Base-by-base conservation (phyloP, 2,329 filamentous ascomycete genomes). In the Dothiorella sarmentorum region DNA sequence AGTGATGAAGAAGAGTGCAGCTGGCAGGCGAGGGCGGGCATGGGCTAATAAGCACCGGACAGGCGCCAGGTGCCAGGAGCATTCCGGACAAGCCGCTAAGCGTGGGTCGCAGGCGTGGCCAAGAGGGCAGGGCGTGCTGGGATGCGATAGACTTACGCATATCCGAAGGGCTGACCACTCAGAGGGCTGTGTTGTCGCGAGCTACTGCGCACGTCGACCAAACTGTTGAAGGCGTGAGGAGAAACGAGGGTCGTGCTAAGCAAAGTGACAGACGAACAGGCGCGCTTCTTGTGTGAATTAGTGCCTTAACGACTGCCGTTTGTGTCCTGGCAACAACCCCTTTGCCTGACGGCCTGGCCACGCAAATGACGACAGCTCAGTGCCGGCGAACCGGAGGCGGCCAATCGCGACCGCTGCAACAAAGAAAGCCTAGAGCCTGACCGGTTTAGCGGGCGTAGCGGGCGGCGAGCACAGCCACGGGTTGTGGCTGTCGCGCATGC, bases 1-100 rank as follows among this genome's bases (percentile, higher is more conserved):
- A 55, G 42, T 55, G 55, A n/a, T n/a, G n/a, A n/a, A n/a, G n/a
- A 43, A 60, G 49, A 44, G 49, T 49, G 45, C 56, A 29, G 20
- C 49, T 20, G 18, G 22, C 22, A 57, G 37, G n/a, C 51, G 38
- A 33, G 26, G 56, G 24, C 17, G 27, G 37, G 26, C 10, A 17
- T 18, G 35, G 27, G 38, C 37, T 56, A 56, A 43, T 56, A 56
- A 56, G 52, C 52, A 56, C 49, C 10, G 3, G 52, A 44, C 35
- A 56, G 38, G 29, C 52, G 49, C 33, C 24, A 53, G 20, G 10
- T 9, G 35, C 37, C 52, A 56, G 52, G 52, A 56, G 52, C 52
- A 26, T 20, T 56, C 37, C 38, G 52, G 13, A 20, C 37, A 38
- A 43, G 37, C 38, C 52, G 52, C 38, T 33, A 56, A 44, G 40